Evolutionary conservation across 2,329 filamentous ascomycete species (phyloP).

Genomic region (Thielaviopsis cerberus): DNA sequence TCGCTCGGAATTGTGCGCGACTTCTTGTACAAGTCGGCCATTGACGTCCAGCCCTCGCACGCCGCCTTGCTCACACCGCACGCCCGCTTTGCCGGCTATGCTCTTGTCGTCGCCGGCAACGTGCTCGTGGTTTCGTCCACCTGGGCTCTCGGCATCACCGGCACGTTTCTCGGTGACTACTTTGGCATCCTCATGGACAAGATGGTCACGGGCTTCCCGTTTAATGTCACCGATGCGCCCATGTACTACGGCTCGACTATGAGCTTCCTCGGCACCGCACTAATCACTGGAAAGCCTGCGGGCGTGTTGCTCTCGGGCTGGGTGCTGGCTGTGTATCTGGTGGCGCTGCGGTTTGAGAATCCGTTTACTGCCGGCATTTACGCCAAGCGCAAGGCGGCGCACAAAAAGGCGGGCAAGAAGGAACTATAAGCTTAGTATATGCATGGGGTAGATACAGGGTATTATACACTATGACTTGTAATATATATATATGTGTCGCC

Average conservation of each 20-base stretch:
- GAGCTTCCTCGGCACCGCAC: conserved; percentile 74
- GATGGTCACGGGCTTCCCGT: conserved; percentile 87
- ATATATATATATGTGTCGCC: too few species aligned
- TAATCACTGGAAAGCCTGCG: conserved; percentile 74
- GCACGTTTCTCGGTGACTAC: conserved; percentile 94
- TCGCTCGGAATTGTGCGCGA: conserved; percentile 78
- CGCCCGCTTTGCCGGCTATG: conserved; percentile 46
- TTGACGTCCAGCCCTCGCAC: conserved; percentile 57
- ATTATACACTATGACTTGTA: not conserved
- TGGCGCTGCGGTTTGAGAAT: conserved; percentile 76
- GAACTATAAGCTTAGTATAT: conserved; percentile 4
- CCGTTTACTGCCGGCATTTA: conserved; percentile 91
- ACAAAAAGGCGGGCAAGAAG: conserved; percentile 28
- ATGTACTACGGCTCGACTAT: conserved; percentile 95
- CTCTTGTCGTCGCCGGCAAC: conserved; percentile 59
- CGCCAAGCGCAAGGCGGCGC: conserved; percentile 54
- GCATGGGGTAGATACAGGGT: not conserved
- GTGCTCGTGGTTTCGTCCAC: conserved; percentile 74
- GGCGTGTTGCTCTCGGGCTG: conserved; percentile 58
- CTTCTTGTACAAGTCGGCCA: conserved; percentile 66
- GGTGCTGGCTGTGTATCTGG: conserved; percentile 59
- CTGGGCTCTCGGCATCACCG: conserved; percentile 80
- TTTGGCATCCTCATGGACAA: conserved; percentile 95
- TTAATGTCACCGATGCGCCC: conserved; percentile 74
- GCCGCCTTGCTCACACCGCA: conserved; percentile 46